Evolutionary conservation across 2,329 filamentous ascomycete genomes (phyloP).

Genomic region (Fusarium sp.): DNA sequence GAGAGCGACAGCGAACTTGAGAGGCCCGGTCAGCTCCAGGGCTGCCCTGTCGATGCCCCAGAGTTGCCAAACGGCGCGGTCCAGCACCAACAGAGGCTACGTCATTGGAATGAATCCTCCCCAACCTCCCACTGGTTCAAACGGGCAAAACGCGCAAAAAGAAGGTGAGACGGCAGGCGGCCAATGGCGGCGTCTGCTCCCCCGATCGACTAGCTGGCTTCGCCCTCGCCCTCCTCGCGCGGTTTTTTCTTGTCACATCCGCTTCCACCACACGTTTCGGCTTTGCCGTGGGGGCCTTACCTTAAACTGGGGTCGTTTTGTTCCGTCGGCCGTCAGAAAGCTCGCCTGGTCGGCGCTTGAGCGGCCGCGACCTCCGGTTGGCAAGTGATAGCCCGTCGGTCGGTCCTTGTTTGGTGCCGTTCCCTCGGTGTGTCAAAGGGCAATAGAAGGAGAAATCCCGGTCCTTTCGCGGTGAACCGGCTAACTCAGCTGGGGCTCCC

Average conservation of each 20-base stretch:
- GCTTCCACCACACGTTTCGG: conserved; percentile 33
- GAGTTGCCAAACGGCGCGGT: conserved; percentile 33
- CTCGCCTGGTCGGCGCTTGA: conserved; percentile 34
- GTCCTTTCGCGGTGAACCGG: conserved; percentile 42
- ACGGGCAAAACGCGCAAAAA: conserved; percentile 28
- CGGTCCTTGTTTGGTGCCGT: conserved; percentile 27
- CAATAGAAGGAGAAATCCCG: conserved; percentile 27
- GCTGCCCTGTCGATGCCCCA: conserved; percentile 41
- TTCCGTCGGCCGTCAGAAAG: conserved; percentile 33
- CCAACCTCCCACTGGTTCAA: conserved; percentile 31
- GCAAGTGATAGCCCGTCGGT: conserved; percentile 21
- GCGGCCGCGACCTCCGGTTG: conserved; percentile 32
- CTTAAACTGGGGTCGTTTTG: conserved; percentile 34
- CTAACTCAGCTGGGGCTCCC: conserved; percentile 33
- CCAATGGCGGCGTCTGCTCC: conserved; percentile 33
- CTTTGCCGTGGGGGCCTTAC: conserved; percentile 44
- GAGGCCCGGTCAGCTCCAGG: conserved; percentile 37
- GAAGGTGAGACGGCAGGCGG: conserved; percentile 39
- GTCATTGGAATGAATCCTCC: conserved; percentile 47
- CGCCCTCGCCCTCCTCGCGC: conserved; percentile 14
- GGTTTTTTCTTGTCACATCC: conserved; percentile 34
- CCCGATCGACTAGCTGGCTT: conserved; percentile 30
- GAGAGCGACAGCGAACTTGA: conserved; percentile 14
- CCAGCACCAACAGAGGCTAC: conserved; percentile 35
- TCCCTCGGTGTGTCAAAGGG: conserved; percentile 44